Evolutionary conservation across 1,139 yeast species (phyloP).

Genomic region (Kurtzmaniella natalensis): DNA sequence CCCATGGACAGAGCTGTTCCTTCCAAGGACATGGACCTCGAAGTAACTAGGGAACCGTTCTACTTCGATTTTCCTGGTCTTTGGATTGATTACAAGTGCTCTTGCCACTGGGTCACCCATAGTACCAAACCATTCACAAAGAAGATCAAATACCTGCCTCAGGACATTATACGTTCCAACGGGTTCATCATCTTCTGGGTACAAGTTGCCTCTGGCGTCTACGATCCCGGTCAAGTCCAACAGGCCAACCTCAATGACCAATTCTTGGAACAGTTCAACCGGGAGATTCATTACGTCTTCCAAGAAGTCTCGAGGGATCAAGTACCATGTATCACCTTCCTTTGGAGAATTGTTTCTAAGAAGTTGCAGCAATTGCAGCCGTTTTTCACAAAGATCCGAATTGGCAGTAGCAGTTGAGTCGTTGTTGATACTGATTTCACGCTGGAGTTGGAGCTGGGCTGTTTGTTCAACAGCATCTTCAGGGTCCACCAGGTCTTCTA

Average conservation of each 20-base stretch:
- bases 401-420: conserved; percentile 3
- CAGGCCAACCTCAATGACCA: conserved; percentile 27
- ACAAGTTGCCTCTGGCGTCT: conserved; percentile 29
- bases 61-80: conserved; percentile 36
- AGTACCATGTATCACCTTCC: conserved; percentile 37
- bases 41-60: conserved; percentile 54
- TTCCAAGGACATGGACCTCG: conserved; percentile 46
- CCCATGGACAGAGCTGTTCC: conserved; percentile 13
- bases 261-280: conserved; percentile 22
- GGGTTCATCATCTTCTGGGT: conserved; percentile 26
- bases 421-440: conserved; percentile 1
- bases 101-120: conserved; percentile 45
- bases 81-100: conserved; percentile 32
- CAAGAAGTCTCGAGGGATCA: conserved; percentile 30
- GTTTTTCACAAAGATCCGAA: conserved; percentile 14
- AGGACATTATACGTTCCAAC: conserved; percentile 31
- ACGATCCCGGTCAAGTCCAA: conserved; percentile 27
- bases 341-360: conserved; percentile 15
- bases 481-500: not conserved
- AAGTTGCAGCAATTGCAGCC: conserved; percentile 20
- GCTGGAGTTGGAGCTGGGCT: not conserved
- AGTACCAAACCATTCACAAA: conserved; percentile 54
- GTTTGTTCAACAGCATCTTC: not conserved
- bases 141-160: conserved; percentile 36
- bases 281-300: conserved; percentile 21